Evolutionary conservation across 2,329 filamentous ascomycete species (phyloP).

Genomic region (Cercospora sp.): DNA sequence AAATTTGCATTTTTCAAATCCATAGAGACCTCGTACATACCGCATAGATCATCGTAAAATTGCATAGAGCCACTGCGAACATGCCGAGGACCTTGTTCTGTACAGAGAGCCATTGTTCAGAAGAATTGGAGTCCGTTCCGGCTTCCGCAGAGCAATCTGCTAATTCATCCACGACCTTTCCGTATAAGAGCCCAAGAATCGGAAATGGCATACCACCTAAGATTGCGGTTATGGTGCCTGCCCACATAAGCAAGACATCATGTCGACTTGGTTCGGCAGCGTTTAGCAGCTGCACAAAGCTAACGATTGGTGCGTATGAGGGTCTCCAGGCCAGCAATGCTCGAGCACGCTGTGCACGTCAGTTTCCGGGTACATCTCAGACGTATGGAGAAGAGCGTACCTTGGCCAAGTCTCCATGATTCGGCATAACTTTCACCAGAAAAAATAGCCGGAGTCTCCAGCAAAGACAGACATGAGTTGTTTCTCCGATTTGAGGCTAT

Average conservation of each 20-base stretch:
- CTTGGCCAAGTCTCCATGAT: not conserved
- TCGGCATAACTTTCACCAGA: not conserved
- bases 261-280: conserved; percentile 7
- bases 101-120: conserved; percentile 5
- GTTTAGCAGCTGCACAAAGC: not conserved
- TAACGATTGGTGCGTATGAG: not conserved
- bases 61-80: not conserved
- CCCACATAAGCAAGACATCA: conserved; percentile 8
- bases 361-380: not conserved
- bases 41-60: conserved; percentile 5
- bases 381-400: not conserved
- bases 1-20: not conserved
- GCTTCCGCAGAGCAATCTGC: conserved; percentile 1
- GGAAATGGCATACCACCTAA: conserved; percentile 5
- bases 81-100: conserved; percentile 9
- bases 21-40: not conserved
- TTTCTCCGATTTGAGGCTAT: not conserved
- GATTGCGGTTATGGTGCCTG: not conserved
- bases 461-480: not conserved
- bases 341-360: not conserved
- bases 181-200: not conserved
- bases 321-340: conserved; percentile 7
- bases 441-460: not conserved
- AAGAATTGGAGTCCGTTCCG: not conserved
- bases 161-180: conserved; percentile 4